Evolutionary conservation across 192 early-diverging fungal genomes (phyloP).

Genomic region (Coemansia pectinata): DNA sequence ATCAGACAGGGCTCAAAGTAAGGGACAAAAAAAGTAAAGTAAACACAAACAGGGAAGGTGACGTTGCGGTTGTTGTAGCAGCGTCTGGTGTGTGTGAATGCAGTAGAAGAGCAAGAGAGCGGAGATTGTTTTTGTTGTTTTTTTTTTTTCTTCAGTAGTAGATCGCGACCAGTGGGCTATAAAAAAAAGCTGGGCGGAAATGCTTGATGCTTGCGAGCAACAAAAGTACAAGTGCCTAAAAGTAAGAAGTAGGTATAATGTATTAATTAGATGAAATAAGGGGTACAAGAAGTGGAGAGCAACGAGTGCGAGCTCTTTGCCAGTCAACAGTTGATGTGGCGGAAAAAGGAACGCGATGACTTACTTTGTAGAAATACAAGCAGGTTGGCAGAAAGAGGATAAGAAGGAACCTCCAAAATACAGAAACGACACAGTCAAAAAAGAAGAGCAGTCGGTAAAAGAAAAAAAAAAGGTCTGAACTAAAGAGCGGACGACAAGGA

Average conservation of each 20-base stretch:
- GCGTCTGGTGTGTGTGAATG: background rate
- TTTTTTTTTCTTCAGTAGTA: slow-evolving; percentile 3
- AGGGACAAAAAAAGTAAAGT: background rate
- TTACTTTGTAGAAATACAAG: slow-evolving; percentile 13
- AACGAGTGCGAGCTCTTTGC: background rate
- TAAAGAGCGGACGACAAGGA: background rate
- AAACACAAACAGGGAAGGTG: background rate
- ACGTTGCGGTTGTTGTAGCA: background rate
- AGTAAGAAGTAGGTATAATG: background rate
- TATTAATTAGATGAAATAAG: background rate
- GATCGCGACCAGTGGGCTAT: background rate
- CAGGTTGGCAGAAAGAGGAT: slow-evolving; percentile 3
- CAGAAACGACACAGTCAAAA: slow-evolving; percentile 1
- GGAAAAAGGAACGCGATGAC: background rate
- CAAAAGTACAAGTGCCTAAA: background rate
- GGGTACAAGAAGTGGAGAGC: background rate
- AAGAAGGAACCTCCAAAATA: background rate
- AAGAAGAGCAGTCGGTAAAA: background rate
- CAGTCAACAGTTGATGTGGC: background rate
- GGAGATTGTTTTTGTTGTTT: slow-evolving; percentile 2
- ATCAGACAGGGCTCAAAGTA: background rate
- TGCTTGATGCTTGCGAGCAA: background rate
- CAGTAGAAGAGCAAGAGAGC: background rate
- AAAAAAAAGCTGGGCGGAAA: background rate
- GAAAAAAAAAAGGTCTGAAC: background rate